Percentiles rank a stretch among this genome's conserved stretches.
Conservation (phyloP, 1,284 basidiomycete genomes). For the Cryptococcus sp. region DNA sequence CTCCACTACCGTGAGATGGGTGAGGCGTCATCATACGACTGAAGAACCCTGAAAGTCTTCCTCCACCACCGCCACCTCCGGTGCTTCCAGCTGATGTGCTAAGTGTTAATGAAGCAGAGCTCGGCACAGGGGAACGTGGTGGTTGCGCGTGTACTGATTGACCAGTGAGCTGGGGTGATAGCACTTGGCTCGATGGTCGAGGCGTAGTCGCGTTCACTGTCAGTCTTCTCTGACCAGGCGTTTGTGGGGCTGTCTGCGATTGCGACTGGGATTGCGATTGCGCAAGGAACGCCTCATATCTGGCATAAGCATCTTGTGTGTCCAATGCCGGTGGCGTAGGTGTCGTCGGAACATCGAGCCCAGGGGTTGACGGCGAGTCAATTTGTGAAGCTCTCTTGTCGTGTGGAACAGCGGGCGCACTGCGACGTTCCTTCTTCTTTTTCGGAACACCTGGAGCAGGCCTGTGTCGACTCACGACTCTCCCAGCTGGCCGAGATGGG, state of each 20-base stretch:
- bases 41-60: constrained; percentile 38
- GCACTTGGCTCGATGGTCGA: constrained; percentile 10
- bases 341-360: too few relatives aligned
- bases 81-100: constrained; percentile 3
- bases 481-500: constrained; percentile 24
- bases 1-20: not conserved
- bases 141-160: not conserved
- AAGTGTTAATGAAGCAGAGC: not conserved
- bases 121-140: constrained; percentile 8
- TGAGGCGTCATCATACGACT: constrained; percentile 28
- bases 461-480: constrained; percentile 22
- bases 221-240: not conserved
- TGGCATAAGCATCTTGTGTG: constrained; percentile 86
- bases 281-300: constrained; percentile 74
- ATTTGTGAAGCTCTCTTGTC: too few relatives aligned
- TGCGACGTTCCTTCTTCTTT: constrained; percentile 23
- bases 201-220: not conserved
- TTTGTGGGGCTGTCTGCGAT: not conserved
- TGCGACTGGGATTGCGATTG: constrained; percentile 50
- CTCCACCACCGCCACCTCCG: constrained; percentile 22
- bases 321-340: constrained; percentile 7
- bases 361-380: not conserved
- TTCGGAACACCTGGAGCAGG: constrained; percentile 33
- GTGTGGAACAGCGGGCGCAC: constrained; percentile 24
- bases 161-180: constrained; percentile 17